Evolutionary conservation across 305 asterid species (phyloP).

Genomic region (Rubia peregrina): DNA sequence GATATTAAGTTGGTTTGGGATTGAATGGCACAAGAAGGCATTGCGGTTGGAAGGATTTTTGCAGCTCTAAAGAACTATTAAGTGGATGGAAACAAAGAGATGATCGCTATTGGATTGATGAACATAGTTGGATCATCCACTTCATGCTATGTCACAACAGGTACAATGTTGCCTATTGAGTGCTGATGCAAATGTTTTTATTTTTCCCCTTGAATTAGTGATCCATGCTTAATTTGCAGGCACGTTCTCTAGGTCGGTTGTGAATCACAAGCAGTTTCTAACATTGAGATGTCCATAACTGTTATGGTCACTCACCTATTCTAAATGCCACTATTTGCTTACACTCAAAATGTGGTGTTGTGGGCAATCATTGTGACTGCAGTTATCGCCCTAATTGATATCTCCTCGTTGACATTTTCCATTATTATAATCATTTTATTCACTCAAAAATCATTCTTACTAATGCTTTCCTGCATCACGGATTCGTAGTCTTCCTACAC

Average conservation of each 20-base stretch:
- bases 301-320: conserved; percentile 80
- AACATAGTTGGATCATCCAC: conserved; percentile 80
- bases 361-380: conserved; percentile 86
- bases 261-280: conserved; percentile 87
- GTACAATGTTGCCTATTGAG: conserved; percentile 18
- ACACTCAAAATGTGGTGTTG: conserved; percentile 75
- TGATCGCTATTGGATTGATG: conserved; percentile 85
- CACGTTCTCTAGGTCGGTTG: conserved; percentile 84
- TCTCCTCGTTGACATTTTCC: conserved; percentile 19
- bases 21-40: conserved; percentile 57
- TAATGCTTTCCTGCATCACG: background rate
- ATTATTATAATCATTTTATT: background rate
- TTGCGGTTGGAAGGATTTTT: conserved; percentile 88
- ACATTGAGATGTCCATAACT: conserved; percentile 72
- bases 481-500: background rate
- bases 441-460: background rate
- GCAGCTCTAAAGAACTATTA: conserved; percentile 86
- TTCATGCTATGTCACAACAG: conserved; percentile 80
- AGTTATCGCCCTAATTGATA: conserved; percentile 68
- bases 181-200: background rate
- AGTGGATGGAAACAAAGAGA: conserved; percentile 90
- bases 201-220: background rate
- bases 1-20: background rate
- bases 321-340: conserved; percentile 83
- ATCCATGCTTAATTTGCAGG: conserved; percentile 27